Conservation (phyloP, 148 eudicot genomes). For the Amaranthus hypochondriacus region DNA sequence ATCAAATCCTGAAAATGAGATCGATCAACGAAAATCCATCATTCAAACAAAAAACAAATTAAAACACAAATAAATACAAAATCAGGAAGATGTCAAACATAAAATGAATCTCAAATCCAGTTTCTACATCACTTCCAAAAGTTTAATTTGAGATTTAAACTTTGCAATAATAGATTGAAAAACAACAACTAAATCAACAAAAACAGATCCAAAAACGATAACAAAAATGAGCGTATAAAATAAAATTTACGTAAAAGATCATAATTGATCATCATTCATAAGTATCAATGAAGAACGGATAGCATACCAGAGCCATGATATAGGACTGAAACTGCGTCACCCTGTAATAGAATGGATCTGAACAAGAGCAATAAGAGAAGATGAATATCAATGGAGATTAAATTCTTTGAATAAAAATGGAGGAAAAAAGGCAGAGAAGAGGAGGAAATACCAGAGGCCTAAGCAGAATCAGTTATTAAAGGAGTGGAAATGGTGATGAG, state of each 20-base stretch:
- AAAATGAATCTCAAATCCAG: no score
- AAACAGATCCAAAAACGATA: not conserved
- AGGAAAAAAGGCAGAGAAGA: not conserved
- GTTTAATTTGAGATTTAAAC: not conserved
- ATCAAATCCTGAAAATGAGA: no score
- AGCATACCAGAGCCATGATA: conserved; percentile 24
- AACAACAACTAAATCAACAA: not conserved
- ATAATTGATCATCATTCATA: not conserved
- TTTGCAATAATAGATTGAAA: not conserved
- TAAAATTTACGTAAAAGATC: not conserved
- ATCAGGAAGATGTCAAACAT: no score
- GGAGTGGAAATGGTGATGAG: no score
- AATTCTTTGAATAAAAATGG: not conserved
- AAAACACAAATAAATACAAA: no score
- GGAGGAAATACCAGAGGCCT: not conserved
- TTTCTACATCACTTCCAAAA: no score
- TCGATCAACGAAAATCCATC: no score
- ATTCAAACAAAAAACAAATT: no score
- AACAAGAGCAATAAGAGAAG: not conserved
- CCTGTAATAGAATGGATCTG: not conserved
- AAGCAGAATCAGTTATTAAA: no score
- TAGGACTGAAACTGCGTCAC: not conserved
- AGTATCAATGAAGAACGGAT: not conserved
- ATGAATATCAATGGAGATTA: no score
- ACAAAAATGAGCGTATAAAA: not conserved